Percentiles rank a stretch among this genome's conserved stretches.
phyloP scores from a whole-genome alignment of 2,329 filamentous ascomycete species.

The Colletotrichum scovillei region DNA sequence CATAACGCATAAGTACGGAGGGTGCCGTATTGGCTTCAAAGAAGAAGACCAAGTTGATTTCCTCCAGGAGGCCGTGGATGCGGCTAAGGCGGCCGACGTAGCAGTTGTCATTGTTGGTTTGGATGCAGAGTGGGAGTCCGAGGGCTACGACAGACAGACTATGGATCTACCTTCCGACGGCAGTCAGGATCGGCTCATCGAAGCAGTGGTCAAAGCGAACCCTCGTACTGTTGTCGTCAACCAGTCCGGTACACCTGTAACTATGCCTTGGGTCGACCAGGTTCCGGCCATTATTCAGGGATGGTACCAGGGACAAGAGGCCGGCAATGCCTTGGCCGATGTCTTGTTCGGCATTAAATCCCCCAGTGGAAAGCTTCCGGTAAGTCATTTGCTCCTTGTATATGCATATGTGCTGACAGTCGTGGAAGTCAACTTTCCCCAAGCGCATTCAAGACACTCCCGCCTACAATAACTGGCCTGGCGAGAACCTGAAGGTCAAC shows the following conservation, averaged over 20 bases:
- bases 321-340: conserved; percentile 76
- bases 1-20: conserved; percentile 75
- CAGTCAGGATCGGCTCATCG: conserved; percentile 71
- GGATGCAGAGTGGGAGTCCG: conserved; percentile 81
- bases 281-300: conserved; percentile 77
- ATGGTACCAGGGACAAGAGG: conserved; percentile 81
- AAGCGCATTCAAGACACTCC: conserved; percentile 72
- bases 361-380: conserved; percentile 76
- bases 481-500: conserved; percentile 74
- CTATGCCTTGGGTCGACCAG: conserved; percentile 75
- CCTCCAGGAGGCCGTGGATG: conserved; percentile 72
- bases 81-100: conserved; percentile 72
- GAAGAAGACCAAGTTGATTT: conserved; percentile 71
- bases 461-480: conserved; percentile 78
- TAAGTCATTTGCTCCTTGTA: conserved; percentile 43
- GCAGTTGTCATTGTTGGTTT: conserved; percentile 77
- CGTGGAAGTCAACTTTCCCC: conserved; percentile 71
- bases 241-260: conserved; percentile 75
- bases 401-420: background rate
- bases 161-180: conserved; percentile 74
- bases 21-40: conserved; percentile 78
- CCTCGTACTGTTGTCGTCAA: conserved; percentile 75
- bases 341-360: conserved; percentile 72
- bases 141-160: conserved; percentile 79
- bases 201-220: conserved; percentile 71